Evolutionary conservation across 2,329 filamentous ascomycete genomes (phyloP).

Genomic region (Allantophomopsis cytisporea): DNA sequence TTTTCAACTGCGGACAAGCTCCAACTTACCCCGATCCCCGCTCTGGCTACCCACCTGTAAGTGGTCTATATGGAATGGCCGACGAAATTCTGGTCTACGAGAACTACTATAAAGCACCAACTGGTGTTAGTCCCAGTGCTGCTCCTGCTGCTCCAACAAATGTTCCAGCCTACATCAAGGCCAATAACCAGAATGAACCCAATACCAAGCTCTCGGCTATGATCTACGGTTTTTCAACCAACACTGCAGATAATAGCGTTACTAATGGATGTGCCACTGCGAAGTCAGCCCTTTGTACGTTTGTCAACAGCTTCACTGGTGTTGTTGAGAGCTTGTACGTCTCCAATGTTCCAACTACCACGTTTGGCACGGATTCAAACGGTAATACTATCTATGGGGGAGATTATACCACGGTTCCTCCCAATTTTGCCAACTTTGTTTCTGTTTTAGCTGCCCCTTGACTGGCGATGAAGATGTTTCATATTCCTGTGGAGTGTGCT

Average conservation of each 20-base stretch:
- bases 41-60: not conserved
- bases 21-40: not conserved
- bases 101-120: not conserved
- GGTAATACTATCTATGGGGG: no score
- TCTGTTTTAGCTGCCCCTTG: no score
- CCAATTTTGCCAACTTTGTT: not conserved
- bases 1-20: not conserved
- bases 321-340: slow-evolving; percentile 1
- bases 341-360: not conserved
- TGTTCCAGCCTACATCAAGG: not conserved
- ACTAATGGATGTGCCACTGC: not conserved
- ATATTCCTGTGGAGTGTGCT: no score
- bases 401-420: not conserved
- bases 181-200: not conserved
- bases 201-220: not conserved
- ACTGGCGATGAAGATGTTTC: not conserved
- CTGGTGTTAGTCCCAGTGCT: not conserved
- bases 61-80: not conserved
- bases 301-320: not conserved
- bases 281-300: not conserved
- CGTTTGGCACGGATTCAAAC: not conserved
- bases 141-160: not conserved
- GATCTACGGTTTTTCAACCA: no score
- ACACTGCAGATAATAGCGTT: no score
- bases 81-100: not conserved